phyloP scores from a whole-genome alignment of 371 early-diverging fungal genomes.

The Conidiobolus incongruus region DNA sequence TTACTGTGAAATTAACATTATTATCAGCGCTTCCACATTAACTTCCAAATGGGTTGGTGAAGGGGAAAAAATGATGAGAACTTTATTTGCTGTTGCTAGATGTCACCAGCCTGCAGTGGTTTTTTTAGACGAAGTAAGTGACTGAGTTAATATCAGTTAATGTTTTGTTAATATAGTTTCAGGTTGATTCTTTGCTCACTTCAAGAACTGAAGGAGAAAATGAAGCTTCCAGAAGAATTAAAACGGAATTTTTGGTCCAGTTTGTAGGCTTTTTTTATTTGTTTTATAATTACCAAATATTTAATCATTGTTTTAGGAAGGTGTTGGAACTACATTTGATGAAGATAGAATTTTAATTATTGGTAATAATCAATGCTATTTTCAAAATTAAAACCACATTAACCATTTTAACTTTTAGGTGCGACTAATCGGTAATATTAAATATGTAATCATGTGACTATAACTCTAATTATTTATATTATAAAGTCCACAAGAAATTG shows the following conservation, averaged over 20 bases:
- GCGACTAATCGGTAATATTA: too few relatives aligned
- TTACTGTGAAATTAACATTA: too few relatives aligned
- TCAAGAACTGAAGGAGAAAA: conserved; percentile 76
- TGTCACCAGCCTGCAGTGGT: conserved; percentile 73
- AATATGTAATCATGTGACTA: too few relatives aligned
- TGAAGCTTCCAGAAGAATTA: conserved; percentile 70
- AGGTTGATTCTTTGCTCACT: conserved; percentile 82
- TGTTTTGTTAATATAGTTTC: too few relatives aligned
- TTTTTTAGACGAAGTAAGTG: conserved; percentile 73
- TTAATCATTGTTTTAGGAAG: too few relatives aligned
- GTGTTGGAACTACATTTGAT: conserved; percentile 49
- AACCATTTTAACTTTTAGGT: too few relatives aligned
- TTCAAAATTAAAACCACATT: too few relatives aligned
- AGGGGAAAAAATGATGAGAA: conserved; percentile 83
- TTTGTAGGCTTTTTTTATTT: too few relatives aligned
- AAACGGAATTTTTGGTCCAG: conserved; percentile 64
- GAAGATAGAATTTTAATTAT: conserved; percentile 11
- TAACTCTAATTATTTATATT: too few relatives aligned
- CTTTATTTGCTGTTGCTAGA: conserved; percentile 78
- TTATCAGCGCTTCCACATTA: conserved; percentile 44
- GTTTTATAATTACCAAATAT: too few relatives aligned
- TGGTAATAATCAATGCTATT: conserved; percentile 9
- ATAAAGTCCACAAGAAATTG: conserved; percentile 82
- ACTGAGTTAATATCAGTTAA: too few relatives aligned
- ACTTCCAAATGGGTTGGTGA: conserved; percentile 95